Evolutionary conservation across 2,329 filamentous ascomycete species (phyloP).

Genomic region (Ophiocordyceps sinensis): DNA sequence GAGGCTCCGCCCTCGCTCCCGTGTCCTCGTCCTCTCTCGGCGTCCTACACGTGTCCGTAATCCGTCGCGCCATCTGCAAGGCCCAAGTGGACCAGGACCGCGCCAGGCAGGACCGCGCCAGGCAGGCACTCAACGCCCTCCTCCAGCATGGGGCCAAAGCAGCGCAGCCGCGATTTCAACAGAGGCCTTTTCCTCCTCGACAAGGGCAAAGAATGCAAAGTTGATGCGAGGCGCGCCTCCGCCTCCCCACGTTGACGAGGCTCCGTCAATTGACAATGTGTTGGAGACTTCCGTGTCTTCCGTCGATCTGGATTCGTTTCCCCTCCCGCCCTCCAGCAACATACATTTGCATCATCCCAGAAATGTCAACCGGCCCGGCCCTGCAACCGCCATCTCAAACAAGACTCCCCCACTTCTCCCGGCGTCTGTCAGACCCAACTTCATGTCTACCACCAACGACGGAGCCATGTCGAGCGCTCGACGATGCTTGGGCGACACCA

Average conservation of each 20-base stretch:
- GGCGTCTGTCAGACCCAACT: constrained; percentile 1
- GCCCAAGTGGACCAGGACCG: neutral
- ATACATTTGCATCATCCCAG: neutral
- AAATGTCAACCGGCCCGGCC: neutral
- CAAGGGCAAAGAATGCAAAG: neutral
- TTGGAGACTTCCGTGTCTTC: constrained; percentile 6
- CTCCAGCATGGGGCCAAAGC: neutral
- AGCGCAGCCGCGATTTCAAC: too few species aligned
- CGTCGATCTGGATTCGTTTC: constrained; percentile 10
- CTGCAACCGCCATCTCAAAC: neutral
- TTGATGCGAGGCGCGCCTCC: neutral
- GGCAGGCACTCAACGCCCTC: neutral
- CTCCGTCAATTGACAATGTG: neutral
- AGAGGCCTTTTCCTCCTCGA: neutral
- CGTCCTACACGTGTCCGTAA: constrained; percentile 10
- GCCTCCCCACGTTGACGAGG: neutral
- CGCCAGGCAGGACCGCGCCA: constrained; percentile 1
- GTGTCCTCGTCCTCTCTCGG: constrained; percentile 12
- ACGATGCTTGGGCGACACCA: constrained; percentile 5
- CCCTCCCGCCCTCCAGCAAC: constrained; percentile 7
- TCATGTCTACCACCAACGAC: constrained; percentile 1
- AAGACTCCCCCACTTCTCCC: neutral
- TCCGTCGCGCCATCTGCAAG: constrained; percentile 3
- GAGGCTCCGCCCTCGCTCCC: constrained; percentile 11
- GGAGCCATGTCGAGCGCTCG: constrained; percentile 1